phyloP scores from a whole-genome alignment of 352 stramenopile species.

The Phytopythium helicoides region DNA sequence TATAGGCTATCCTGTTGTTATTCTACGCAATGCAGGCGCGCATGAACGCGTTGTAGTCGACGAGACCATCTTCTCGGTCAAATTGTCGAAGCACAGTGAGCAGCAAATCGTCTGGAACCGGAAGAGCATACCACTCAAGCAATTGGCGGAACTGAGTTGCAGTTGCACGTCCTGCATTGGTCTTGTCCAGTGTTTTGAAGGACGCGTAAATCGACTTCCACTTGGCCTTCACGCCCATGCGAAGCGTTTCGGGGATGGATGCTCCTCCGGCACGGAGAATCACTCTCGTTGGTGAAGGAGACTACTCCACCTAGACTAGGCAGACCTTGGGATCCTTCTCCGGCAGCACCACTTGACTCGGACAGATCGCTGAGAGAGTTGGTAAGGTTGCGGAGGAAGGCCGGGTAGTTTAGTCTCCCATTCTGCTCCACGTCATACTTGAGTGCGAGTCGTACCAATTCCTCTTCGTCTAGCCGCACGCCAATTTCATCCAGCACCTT shows the following conservation, averaged over 20 bases:
- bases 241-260: constrained; percentile 37
- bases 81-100: constrained; percentile 59
- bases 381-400: constrained; percentile 59
- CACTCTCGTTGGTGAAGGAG: constrained; percentile 6
- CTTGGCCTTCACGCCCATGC: constrained; percentile 52
- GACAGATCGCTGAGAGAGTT: constrained; percentile 43
- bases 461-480: constrained; percentile 54
- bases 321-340: background rate
- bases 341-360: background rate
- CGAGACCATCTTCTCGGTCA: constrained; percentile 52
- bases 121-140: constrained; percentile 69
- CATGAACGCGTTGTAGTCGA: constrained; percentile 82
- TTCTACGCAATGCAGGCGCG: constrained; percentile 41
- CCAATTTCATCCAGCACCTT: constrained; percentile 64
- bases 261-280: background rate
- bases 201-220: constrained; percentile 76
- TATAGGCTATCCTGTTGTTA: background rate
- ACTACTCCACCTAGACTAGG: background rate
- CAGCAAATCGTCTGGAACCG: constrained; percentile 49
- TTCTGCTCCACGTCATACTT: constrained; percentile 82
- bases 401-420: constrained; percentile 60
- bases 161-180: constrained; percentile 45
- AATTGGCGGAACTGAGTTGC: constrained; percentile 64
- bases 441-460: constrained; percentile 58
- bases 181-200: constrained; percentile 63